Evolutionary conservation across 1,284 basidiomycete species (phyloP).

Genomic region (Sporisorium exsertum): DNA sequence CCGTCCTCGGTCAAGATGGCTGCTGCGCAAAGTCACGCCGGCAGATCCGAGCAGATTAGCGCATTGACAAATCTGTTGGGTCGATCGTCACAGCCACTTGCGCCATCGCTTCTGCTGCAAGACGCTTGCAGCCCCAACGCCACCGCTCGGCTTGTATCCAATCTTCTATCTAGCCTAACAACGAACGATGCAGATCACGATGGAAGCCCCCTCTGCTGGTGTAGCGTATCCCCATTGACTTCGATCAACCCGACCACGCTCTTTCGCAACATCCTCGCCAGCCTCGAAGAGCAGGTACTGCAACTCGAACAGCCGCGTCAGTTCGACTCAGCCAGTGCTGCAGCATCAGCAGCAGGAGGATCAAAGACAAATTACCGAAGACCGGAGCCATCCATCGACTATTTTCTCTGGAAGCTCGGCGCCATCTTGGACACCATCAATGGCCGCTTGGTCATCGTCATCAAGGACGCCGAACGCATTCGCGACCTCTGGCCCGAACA

Average conservation of each 20-base stretch:
- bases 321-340: background rate
- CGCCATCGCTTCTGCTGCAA: constrained; percentile 39
- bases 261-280: constrained; percentile 42
- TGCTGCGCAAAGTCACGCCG: constrained; percentile 12
- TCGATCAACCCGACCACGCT: constrained; percentile 42
- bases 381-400: constrained; percentile 44
- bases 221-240: constrained; percentile 37
- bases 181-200: background rate
- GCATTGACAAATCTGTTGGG: constrained; percentile 29
- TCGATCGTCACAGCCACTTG: constrained; percentile 30
- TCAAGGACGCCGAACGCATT: constrained; percentile 59
- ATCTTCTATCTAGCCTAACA: constrained; percentile 19
- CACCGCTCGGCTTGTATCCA: constrained; percentile 34
- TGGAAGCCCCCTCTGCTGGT: constrained; percentile 20
- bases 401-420: constrained; percentile 34
- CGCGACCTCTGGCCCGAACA: constrained; percentile 64
- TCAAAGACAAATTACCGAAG: constrained; percentile 19
- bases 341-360: constrained; percentile 7
- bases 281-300: constrained; percentile 26
- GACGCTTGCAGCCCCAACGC: constrained; percentile 51
- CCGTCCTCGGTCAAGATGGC: background rate
- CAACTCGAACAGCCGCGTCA: constrained; percentile 5
- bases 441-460: constrained; percentile 41
- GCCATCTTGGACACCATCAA: constrained; percentile 14
- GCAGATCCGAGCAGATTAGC: constrained; percentile 27